phyloP scores from a whole-genome alignment of 2,329 filamentous ascomycete species.

The Fonsecaea pugnacius region DNA sequence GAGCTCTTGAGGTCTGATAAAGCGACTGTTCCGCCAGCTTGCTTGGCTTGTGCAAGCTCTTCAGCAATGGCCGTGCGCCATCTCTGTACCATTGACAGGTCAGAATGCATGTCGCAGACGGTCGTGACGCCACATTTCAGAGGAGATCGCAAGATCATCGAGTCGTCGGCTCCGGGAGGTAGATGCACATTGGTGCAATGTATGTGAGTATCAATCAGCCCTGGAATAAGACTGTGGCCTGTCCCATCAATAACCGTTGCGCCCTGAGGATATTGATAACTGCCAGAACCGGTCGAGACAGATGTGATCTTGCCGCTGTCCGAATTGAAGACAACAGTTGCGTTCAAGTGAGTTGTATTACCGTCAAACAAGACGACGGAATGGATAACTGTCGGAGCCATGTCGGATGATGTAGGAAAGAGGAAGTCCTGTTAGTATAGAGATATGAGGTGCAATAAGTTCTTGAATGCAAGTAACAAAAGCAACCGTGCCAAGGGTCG shows the following conservation, averaged over 20 bases:
- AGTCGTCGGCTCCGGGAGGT: constrained; percentile 28
- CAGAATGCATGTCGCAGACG: constrained; percentile 37
- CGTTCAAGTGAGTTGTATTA: constrained; percentile 23
- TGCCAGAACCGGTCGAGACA: constrained; percentile 28
- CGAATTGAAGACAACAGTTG: constrained; percentile 35
- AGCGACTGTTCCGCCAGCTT: constrained; percentile 27
- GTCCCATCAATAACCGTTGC: constrained; percentile 35
- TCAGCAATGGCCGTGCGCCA: constrained; percentile 26
- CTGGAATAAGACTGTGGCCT: constrained; percentile 36
- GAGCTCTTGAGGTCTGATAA: constrained; percentile 54
- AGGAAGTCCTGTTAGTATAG: background rate
- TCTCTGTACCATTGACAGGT: constrained; percentile 29
- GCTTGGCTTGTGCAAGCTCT: constrained; percentile 30
- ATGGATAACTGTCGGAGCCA: constrained; percentile 31
- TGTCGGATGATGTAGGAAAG: constrained; percentile 11
- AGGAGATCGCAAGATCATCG: constrained; percentile 28
- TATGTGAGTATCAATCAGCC: constrained; percentile 37
- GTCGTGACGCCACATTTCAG: constrained; percentile 37
- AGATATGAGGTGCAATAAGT: background rate
- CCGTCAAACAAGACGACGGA: constrained; percentile 36
- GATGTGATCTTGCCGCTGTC: constrained; percentile 32
- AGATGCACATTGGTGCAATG: constrained; percentile 34
- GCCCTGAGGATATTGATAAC: constrained; percentile 19
- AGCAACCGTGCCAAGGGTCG: background rate
- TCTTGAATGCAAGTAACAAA: background rate